phyloP scores from a whole-genome alignment of 305 asterid genomes.

The Solanum chacoense region DNA sequence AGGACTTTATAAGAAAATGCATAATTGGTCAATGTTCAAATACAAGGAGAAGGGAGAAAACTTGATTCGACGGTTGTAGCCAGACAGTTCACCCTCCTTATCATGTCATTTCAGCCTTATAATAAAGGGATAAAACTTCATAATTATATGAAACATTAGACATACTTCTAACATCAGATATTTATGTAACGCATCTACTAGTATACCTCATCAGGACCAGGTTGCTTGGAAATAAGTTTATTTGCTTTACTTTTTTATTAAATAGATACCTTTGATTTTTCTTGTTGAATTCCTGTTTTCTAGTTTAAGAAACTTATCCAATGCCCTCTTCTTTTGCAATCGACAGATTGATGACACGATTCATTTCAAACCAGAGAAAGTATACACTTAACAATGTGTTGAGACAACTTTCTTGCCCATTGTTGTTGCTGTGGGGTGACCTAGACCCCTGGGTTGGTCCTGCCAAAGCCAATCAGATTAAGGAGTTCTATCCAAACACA shows the following conservation, averaged over 20 bases:
- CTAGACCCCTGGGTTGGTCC: conserved; percentile 94
- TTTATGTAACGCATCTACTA: background rate
- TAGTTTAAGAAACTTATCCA: background rate
- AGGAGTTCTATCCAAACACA: conserved; percentile 64
- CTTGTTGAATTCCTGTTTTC: background rate
- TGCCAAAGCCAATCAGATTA: conserved; percentile 66
- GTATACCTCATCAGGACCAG: background rate
- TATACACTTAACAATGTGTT: conserved; percentile 66
- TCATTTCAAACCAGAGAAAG: conserved; percentile 71
- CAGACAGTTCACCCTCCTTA: background rate
- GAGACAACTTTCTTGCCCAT: conserved; percentile 70
- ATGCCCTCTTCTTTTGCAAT: background rate
- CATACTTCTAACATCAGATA: background rate
- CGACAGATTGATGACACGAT: conserved; percentile 62
- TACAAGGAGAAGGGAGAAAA: background rate
- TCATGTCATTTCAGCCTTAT: background rate
- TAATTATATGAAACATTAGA: background rate
- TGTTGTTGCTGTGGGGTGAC: conserved; percentile 85
- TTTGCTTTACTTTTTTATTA: background rate
- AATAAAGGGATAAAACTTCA: background rate
- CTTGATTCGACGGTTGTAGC: background rate
- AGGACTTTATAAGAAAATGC: background rate
- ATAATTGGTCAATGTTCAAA: background rate
- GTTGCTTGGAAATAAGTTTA: background rate
- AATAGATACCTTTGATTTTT: background rate